Evolutionary conservation across 1,139 yeast genomes (phyloP).

Genomic region (Geotrichum macrosporum): DNA sequence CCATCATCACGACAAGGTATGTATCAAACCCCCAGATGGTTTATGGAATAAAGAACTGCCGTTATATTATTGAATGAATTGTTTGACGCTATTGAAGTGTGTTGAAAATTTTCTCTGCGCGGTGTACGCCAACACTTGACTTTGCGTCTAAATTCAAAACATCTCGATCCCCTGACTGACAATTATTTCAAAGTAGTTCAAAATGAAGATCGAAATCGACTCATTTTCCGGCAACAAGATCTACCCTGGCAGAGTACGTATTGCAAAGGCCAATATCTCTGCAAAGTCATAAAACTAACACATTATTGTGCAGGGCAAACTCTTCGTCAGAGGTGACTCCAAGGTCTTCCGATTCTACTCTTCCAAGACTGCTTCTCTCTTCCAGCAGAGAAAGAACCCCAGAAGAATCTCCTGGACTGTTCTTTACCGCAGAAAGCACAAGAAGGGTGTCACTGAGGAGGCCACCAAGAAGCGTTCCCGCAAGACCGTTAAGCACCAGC

Average conservation of each 20-base stretch:
- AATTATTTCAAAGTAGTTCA: constrained; percentile 18
- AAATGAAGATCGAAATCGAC: constrained; percentile 99
- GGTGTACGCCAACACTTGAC: no score
- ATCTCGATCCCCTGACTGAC: constrained; percentile 1
- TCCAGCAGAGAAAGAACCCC: constrained; percentile 99
- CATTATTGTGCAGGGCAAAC: constrained; percentile 62
- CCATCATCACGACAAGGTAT: constrained; percentile 13
- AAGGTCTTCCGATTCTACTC: constrained; percentile 99
- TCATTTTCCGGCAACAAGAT: constrained; percentile 99
- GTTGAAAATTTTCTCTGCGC: no score
- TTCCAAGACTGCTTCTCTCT: constrained; percentile 95
- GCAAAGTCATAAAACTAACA: no score
- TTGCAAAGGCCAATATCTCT: no score
- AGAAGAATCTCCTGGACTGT: constrained; percentile 99
- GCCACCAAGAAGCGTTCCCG: constrained; percentile 95
- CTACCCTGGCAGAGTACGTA: constrained; percentile 91
- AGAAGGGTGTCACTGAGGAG: constrained; percentile 99
- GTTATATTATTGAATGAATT: no score
- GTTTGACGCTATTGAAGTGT: no score
- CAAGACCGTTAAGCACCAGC: constrained; percentile 96
- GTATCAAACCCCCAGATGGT: no score
- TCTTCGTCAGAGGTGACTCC: constrained; percentile 99
- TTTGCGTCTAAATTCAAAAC: not conserved
- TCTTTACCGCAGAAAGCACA: constrained; percentile 99
- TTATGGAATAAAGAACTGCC: no score